Conservation (phyloP, 2,329 filamentous ascomycete genomes). For the Stenocarpella maydis region DNA sequence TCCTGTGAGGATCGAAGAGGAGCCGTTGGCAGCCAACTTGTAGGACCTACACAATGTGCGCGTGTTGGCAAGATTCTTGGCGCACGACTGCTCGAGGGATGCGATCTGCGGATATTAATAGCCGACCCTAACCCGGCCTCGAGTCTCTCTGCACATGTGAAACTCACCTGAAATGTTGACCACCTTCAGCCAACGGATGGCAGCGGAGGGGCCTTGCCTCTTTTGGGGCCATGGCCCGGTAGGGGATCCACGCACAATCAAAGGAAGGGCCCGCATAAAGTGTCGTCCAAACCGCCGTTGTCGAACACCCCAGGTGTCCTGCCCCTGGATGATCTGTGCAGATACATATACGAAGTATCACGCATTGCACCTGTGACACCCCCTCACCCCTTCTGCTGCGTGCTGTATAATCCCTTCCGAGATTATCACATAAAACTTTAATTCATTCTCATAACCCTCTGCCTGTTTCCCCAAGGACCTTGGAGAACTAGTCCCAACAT, state of each 20-base stretch:
- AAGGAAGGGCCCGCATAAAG: constrained; percentile 23
- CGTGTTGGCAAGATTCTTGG: not conserved
- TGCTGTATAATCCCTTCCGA: not conserved
- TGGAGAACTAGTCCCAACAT: not conserved
- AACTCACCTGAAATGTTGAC: constrained; percentile 8
- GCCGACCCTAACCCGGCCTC: not conserved
- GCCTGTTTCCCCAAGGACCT: not conserved
- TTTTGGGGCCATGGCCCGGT: constrained; percentile 18
- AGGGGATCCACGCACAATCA: constrained; percentile 28
- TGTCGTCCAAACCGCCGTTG: constrained; percentile 18
- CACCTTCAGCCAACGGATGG: constrained; percentile 12
- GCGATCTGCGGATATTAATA: constrained; percentile 11
- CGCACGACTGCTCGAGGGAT: not conserved
- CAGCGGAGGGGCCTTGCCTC: constrained; percentile 13
- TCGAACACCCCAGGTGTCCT: constrained; percentile 8
- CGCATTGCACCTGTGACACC: constrained; percentile 2
- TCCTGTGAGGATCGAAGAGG: not conserved
- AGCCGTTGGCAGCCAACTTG: not conserved
- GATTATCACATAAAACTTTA: constrained; percentile 1
- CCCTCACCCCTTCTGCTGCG: constrained; percentile 5
- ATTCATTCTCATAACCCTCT: not conserved
- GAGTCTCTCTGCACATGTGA: not conserved
- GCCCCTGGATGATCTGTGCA: constrained; percentile 26
- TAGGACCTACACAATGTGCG: not conserved
- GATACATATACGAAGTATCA: constrained; percentile 18